Evolutionary conservation across 805 yeast genomes (phyloP).

Genomic region (Clavispora santaluciae): DNA sequence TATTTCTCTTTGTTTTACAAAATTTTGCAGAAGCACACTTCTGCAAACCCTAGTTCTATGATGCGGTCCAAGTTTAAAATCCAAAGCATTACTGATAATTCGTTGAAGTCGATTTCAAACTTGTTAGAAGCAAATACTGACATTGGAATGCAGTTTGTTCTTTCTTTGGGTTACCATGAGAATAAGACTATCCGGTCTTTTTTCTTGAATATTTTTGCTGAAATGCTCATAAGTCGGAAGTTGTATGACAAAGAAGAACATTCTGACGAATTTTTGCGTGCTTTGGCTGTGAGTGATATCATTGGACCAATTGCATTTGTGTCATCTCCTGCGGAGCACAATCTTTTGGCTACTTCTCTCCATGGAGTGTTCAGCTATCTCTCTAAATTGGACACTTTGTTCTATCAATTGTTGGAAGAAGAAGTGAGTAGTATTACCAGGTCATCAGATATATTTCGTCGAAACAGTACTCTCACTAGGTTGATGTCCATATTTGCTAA

Average conservation of each 20-base stretch:
- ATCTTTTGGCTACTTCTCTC: constrained; percentile 62
- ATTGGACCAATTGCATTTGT: constrained; percentile 50
- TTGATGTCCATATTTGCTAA: constrained; percentile 68
- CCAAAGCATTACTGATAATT: constrained; percentile 54
- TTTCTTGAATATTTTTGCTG: constrained; percentile 71
- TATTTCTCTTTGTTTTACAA: constrained; percentile 60
- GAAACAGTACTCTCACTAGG: constrained; percentile 80
- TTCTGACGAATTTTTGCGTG: constrained; percentile 22
- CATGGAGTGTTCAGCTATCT: constrained; percentile 47
- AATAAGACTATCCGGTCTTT: constrained; percentile 63
- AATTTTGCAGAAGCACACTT: constrained; percentile 43
- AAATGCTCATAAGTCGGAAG: constrained; percentile 45
- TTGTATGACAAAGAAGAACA: constrained; percentile 20
- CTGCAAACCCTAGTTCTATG: constrained; percentile 13
- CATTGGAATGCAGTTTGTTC: constrained; percentile 68
- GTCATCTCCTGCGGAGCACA: constrained; percentile 68
- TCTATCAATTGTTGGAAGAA: constrained; percentile 50
- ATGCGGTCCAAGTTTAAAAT: constrained; percentile 47
- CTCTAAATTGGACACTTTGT: constrained; percentile 37
- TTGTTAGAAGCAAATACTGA: constrained; percentile 69
- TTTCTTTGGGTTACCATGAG: constrained; percentile 74
- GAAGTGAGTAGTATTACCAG: constrained; percentile 60
- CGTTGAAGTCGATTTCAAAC: constrained; percentile 62
- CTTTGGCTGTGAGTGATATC: constrained; percentile 38
- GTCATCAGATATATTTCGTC: constrained; percentile 68